Percentiles rank a stretch among this genome's conserved stretches.
These are phyloP conservation scores for Artemisia annua DNA, from an alignment of 129 eudicot species.

Conservation along the genomic window DNA sequence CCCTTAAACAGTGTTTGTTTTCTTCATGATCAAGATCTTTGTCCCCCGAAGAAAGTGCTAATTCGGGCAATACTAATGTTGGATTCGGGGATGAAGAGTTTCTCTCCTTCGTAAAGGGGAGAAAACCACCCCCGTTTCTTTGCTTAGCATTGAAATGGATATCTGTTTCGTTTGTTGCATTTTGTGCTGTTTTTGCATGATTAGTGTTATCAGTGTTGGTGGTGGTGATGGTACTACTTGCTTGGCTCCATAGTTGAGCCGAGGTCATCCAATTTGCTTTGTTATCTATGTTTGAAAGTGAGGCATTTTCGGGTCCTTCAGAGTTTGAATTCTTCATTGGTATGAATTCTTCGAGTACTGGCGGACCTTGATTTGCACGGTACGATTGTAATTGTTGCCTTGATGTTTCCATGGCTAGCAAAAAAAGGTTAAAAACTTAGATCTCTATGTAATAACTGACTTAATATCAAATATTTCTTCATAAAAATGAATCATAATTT, in stretches of 20 bases:
- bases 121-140: constrained; percentile 71
- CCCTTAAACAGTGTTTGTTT: constrained; percentile 43
- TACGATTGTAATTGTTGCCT: constrained; percentile 76
- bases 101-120: constrained; percentile 56
- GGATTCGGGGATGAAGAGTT: constrained; percentile 35
- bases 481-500: background rate
- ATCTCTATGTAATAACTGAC: background rate
- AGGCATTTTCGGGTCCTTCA: constrained; percentile 42
- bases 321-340: constrained; percentile 58
- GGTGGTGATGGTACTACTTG: constrained; percentile 27
- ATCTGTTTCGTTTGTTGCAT: constrained; percentile 35
- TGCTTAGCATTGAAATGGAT: constrained; percentile 41
- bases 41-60: constrained; percentile 67
- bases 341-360: constrained; percentile 84
- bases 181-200: constrained; percentile 19
- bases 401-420: constrained; percentile 84
- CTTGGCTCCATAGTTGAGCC: constrained; percentile 87
- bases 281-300: constrained; percentile 41
- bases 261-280: constrained; percentile 95
- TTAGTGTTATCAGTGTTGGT: constrained; percentile 27
- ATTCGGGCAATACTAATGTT: constrained; percentile 46
- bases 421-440: constrained; percentile 3
- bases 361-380: constrained; percentile 53
- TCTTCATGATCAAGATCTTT: constrained; percentile 52
- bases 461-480: background rate